A percentile compares a stretch with the other conserved stretches of the same genome.
Evolutionary conservation across 345 rosid species (phyloP).

Genomic region (Garcia nutans): DNA sequence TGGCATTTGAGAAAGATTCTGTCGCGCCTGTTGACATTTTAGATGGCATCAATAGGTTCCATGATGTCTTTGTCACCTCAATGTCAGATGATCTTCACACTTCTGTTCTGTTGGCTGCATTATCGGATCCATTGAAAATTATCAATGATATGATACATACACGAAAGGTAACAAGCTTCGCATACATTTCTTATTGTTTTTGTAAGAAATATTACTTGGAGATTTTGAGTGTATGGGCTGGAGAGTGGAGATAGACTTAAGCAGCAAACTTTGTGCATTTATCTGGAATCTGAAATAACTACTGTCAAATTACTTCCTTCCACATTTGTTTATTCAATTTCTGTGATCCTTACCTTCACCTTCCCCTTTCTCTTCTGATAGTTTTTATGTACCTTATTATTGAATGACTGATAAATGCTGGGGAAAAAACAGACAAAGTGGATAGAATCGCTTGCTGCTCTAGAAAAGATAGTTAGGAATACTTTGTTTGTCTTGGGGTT

Average conservation of each 20-base stretch:
- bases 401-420: conserved; percentile 37
- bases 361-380: neutral
- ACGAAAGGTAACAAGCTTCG: conserved; percentile 55
- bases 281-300: conserved; percentile 2
- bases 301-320: neutral
- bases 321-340: neutral
- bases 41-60: conserved; percentile 47
- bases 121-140: conserved; percentile 80
- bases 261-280: neutral
- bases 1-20: conserved; percentile 31
- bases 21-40: conserved; percentile 53
- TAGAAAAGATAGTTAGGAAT: conserved; percentile 61
- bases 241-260: neutral
- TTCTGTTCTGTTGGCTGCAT: conserved; percentile 71
- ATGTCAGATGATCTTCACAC: conserved; percentile 96
- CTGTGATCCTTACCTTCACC: neutral
- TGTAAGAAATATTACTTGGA: neutral
- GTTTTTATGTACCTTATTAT: neutral
- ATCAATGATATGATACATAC: conserved; percentile 84
- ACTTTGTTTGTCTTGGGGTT: conserved; percentile 64
- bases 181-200: neutral
- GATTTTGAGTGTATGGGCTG: neutral
- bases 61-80: conserved; percentile 53
- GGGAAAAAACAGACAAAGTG: conserved; percentile 74
- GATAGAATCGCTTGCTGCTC: conserved; percentile 66